Base-by-base conservation (phyloP, 2,329 filamentous ascomycete species). In the Talaromyces sp. region DNA sequence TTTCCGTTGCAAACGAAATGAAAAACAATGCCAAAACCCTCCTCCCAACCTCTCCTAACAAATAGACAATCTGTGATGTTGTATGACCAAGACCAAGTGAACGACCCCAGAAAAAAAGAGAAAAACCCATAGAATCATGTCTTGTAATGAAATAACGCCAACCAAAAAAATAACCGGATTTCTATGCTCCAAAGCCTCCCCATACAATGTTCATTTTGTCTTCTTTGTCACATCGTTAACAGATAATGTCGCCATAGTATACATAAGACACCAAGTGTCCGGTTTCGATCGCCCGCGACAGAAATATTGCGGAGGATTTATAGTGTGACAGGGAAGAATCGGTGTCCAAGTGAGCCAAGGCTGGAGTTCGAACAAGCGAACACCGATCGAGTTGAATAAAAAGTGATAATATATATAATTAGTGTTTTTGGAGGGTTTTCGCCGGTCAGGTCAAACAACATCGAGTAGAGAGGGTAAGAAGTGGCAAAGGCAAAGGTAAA, bases 101-200 rank as follows among this genome's bases (percentile, higher is more conserved):
- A 63, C 62, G 61, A 64, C 67, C 62, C 55, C 61, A 61, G 64
- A 63, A 46, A 63, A 63, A 56, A 52, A 49, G 35, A 58, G 46
- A 59, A 59, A 62, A 61, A 53, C 46, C 24, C 19, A 52, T 52
- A 43, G 58, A 62, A 57, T 54, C 49, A 43, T 43, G 10, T 46
- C 41, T 50, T 35, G 49, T 54, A 63, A 65, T 60, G 21, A 49
- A 53, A 56, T 46, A 63, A 63, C 59, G 61, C 61, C 61, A 32
- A 24, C 55, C 50, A 50, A 58, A 53, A 58, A 46, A 58, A 53
- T 38, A 51, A 50, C 54, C 53, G 53, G 49, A 59, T 62, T 53
- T n/a, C 55, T 60, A 49, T 51, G 46, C 58, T 56, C 59, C 58
- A 59, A 63, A 53, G 56, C 51, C 56, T 29, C 62, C 56, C 46